phyloP scores from a whole-genome alignment of 129 eudicot genomes.

The Arctium lappa region DNA sequence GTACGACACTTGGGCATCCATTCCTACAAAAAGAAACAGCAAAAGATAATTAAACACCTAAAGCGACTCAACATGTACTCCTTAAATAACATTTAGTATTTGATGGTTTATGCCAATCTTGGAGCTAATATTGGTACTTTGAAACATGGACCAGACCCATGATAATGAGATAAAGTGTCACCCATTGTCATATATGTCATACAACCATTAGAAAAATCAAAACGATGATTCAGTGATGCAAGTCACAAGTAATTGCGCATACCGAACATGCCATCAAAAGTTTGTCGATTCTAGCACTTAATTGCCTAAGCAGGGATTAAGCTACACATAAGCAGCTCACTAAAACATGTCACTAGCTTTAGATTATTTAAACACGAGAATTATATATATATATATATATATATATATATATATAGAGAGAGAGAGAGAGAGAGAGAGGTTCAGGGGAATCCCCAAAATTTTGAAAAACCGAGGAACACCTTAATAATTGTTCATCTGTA shows the following conservation, averaged over 20 bases:
- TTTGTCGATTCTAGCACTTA: not conserved
- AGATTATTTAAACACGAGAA: not conserved
- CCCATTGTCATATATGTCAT: not conserved
- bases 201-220: not conserved
- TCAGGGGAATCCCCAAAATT: too few relatives aligned
- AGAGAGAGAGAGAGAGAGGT: too few relatives aligned
- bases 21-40: slow-evolving; percentile 37
- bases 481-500: too few relatives aligned
- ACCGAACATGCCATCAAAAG: not conserved
- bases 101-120: too few relatives aligned
- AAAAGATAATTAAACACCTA: slow-evolving; percentile 6
- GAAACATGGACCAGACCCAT: too few relatives aligned
- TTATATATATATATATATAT: too few relatives aligned
- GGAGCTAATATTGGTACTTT: too few relatives aligned
- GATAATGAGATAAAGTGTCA: too few relatives aligned
- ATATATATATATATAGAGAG: too few relatives aligned
- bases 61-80: not conserved
- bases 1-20: slow-evolving; percentile 83
- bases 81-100: not conserved
- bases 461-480: too few relatives aligned
- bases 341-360: not conserved
- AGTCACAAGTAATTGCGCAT: not conserved
- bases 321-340: not conserved
- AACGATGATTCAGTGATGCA: not conserved
- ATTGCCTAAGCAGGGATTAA: too few relatives aligned